phyloP scores from a whole-genome alignment of 768 basidiomycete species.

The Auricularia cornea region DNA sequence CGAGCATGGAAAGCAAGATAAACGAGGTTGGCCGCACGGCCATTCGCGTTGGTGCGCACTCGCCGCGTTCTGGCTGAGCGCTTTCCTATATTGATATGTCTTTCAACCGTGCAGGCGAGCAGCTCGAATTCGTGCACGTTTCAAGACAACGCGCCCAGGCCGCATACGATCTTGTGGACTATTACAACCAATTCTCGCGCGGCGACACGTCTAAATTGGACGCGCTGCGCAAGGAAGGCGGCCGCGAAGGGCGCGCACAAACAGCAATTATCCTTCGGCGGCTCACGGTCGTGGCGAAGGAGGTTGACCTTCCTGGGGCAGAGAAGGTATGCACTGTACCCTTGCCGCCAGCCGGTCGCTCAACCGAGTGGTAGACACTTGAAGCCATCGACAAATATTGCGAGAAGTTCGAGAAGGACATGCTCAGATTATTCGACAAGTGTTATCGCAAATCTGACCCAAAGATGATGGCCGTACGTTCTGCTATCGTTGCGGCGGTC shows the following conservation, averaged over 20 bases:
- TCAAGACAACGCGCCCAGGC: slow-evolving; percentile 90
- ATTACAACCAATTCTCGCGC: slow-evolving; percentile 85
- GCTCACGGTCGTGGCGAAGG: slow-evolving; percentile 80
- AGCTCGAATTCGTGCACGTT: slow-evolving; percentile 88
- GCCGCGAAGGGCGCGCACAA: slow-evolving; percentile 78
- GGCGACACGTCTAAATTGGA: slow-evolving; percentile 72
- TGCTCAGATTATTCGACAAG: slow-evolving; percentile 90
- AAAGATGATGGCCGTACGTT: slow-evolving; percentile 91
- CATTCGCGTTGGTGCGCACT: slow-evolving; percentile 72
- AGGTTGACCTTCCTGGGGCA: slow-evolving; percentile 79
- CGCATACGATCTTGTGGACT: slow-evolving; percentile 87
- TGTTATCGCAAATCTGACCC: slow-evolving; percentile 97
- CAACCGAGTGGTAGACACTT: slow-evolving; percentile 46
- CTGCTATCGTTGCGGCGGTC: background rate
- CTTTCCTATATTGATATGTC: too few species aligned
- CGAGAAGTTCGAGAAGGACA: slow-evolving; percentile 98
- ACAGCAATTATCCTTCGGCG: slow-evolving; percentile 83
- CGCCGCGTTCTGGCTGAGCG: background rate
- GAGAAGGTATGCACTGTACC: slow-evolving; percentile 54
- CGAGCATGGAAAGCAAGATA: slow-evolving; percentile 84
- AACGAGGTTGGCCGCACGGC: slow-evolving; percentile 91
- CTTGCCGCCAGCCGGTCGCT: slow-evolving; percentile 11
- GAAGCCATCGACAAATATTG: slow-evolving; percentile 95
- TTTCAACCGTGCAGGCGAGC: too few species aligned
- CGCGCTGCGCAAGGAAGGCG: slow-evolving; percentile 69